phyloP scores from a whole-genome alignment of 1,284 basidiomycete genomes.

The Papiliotrema terrestris region DNA sequence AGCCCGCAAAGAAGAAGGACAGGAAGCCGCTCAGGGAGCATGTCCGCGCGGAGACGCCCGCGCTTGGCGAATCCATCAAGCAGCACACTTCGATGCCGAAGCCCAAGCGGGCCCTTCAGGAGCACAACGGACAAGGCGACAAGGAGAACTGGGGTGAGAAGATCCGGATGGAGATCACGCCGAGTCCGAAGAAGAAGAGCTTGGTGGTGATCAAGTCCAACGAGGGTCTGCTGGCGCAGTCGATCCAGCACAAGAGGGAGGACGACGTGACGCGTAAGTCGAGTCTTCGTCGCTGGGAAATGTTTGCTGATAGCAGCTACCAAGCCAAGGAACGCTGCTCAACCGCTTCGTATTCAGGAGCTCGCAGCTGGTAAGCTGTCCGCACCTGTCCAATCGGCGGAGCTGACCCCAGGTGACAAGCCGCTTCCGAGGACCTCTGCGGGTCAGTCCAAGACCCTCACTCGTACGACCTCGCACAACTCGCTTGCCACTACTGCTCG shows the following conservation, averaged over 20 bases:
- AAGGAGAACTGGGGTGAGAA: not conserved
- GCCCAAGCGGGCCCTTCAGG: not conserved
- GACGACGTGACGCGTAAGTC: slow-evolving; percentile 34
- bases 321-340: slow-evolving; percentile 31
- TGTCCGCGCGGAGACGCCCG: slow-evolving; percentile 14
- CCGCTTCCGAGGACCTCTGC: slow-evolving; percentile 15
- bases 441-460: slow-evolving; percentile 6
- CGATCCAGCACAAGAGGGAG: slow-evolving; percentile 10
- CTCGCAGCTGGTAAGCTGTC: slow-evolving; percentile 15
- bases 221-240: slow-evolving; percentile 10
- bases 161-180: not conserved
- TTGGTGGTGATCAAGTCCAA: slow-evolving; percentile 22
- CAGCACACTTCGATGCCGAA: slow-evolving; percentile 25
- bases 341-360: slow-evolving; percentile 25
- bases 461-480: slow-evolving; percentile 1
- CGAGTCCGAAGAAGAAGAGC: slow-evolving; percentile 4
- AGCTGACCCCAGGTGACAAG: slow-evolving; percentile 14
- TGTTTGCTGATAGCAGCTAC: slow-evolving; percentile 24
- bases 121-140: not conserved
- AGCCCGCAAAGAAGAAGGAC: slow-evolving; percentile 12
- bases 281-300: not conserved
- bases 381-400: not conserved
- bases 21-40: slow-evolving; percentile 5
- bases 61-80: slow-evolving; percentile 40
- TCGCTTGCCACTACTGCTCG: not conserved